Evolutionary conservation across 2,329 filamentous ascomycete genomes (phyloP), one percentile per base, ranked within the genome.

Genomic region (Xylariaceae sp.): DNA sequence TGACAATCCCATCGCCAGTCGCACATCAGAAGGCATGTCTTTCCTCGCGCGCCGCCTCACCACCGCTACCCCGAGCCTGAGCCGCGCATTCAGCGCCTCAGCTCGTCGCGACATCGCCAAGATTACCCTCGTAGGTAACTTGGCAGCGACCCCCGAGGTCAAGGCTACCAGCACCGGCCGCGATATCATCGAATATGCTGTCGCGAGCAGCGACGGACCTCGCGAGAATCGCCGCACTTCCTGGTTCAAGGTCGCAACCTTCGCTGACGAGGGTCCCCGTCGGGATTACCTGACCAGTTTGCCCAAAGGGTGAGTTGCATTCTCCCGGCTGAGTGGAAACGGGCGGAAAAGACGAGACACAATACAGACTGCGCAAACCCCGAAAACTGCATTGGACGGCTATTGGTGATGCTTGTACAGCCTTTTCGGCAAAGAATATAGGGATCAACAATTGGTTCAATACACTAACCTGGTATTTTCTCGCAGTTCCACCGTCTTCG

Each of bases 61-160:
- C 63, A 69, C 73, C 68, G 73, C 73, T 67, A 73, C 76, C 68
- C 49, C 45, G 53, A 66, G 52, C 63, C 74, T 57, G 68, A 78
- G 62, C 44, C 90, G 90, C 73, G 74, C 85, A 66, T 96, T 97
- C 82, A 90, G 84, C 75, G 84, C 85, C 63, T 85, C 87, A 42
- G 75, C 84, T 39, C 71, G 81, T 45, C 80, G 82, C 57, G 73
- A 79, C 57, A 66, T 94, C 60, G 89, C 94, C 62, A 88, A 86
- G 72, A 88, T 99, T 77, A 88, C 85, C 65, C 78, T 99, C 71
- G 81, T 97, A 62, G 94, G 94, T 67, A 88, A 91, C 71, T 84
- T 99, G 47, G 90, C 82, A 55, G 82, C 84, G 63, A 80, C 83
- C 48, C 93, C 94, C 53, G 92, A 97, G 77, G 65, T 91, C 60